A percentile compares a stretch with the other conserved stretches of the same genome.
These are phyloP conservation scores for Erythrophleum ivorense DNA, from an alignment of 331 rosid genomes.

Conservation along the genomic window DNA sequence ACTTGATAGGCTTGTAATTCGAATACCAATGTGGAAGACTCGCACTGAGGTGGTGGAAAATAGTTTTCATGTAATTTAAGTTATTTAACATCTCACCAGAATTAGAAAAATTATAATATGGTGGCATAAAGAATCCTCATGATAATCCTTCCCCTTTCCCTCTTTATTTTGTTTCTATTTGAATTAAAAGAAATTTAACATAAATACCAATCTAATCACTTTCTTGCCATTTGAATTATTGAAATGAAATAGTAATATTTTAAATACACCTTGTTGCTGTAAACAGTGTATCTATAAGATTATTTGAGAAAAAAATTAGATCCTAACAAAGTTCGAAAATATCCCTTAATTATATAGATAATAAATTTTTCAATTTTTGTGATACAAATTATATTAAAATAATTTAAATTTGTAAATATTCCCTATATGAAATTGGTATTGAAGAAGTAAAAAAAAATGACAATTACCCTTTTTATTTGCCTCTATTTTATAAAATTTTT, in stretches of 20 bases:
- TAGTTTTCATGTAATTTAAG: background rate
- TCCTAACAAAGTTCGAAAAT: no score
- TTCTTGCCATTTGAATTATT: background rate
- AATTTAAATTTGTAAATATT: no score
- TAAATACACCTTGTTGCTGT: background rate
- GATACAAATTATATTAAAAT: no score
- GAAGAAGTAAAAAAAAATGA: no score
- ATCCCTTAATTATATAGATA: no score
- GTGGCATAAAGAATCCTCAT: background rate
- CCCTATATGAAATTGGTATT: no score
- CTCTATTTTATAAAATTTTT: no score
- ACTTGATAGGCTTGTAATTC: background rate
- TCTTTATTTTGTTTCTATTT: background rate
- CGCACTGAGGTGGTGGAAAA: background rate
- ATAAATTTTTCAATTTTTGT: no score
- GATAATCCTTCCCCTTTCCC: background rate
- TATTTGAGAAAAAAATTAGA: no score
- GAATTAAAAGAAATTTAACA: background rate
- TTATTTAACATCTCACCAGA: background rate
- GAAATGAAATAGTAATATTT: background rate
- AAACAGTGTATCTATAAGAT: background rate
- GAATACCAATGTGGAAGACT: background rate
- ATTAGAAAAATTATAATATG: background rate
- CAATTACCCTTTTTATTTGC: no score
- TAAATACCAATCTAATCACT: background rate